Conservation (phyloP, 805 yeast genomes). For the Jamesozyma hellenica region DNA sequence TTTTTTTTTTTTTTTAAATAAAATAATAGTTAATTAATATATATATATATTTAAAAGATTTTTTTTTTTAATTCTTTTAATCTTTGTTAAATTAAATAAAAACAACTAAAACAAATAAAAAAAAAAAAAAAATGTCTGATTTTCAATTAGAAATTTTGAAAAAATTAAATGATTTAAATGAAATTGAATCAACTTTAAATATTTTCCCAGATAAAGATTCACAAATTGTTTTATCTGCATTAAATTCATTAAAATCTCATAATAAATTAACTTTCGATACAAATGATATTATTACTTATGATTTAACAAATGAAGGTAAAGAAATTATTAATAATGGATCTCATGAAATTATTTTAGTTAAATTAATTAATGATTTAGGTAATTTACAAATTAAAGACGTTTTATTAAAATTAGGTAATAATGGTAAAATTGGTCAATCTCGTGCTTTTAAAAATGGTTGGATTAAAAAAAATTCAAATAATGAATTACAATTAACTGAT, state of each 20-base stretch:
- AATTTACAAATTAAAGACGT: conserved; percentile 75
- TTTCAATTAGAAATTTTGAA: conserved; percentile 55
- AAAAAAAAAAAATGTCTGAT: conserved; percentile 66
- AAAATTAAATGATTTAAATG: conserved; percentile 50
- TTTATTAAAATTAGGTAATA: conserved; percentile 58
- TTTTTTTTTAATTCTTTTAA: too few species aligned
- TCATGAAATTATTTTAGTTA: conserved; percentile 77
- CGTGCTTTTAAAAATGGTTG: conserved; percentile 96
- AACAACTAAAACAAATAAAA: too few species aligned
- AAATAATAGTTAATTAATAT: too few species aligned
- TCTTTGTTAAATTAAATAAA: too few species aligned
- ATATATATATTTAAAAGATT: too few species aligned
- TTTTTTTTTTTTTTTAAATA: too few species aligned
- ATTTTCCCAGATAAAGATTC: conserved; percentile 59
- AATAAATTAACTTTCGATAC: conserved; percentile 66
- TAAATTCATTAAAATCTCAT: conserved; percentile 77
- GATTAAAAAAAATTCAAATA: conserved; percentile 83
- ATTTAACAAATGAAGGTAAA: conserved; percentile 69
- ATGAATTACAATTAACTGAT: conserved; percentile 45
- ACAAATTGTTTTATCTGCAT: conserved; percentile 64
- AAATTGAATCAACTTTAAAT: conserved; percentile 58
- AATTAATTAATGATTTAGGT: conserved; percentile 63
- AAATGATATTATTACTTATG: conserved; percentile 67
- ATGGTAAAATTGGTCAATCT: conserved; percentile 91
- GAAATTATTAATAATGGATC: conserved; percentile 76